Evolutionary conservation across 2,329 filamentous ascomycete species (phyloP), one percentile per base, ranked within the genome.

Genomic region (Tolypocladium tropicale): DNA sequence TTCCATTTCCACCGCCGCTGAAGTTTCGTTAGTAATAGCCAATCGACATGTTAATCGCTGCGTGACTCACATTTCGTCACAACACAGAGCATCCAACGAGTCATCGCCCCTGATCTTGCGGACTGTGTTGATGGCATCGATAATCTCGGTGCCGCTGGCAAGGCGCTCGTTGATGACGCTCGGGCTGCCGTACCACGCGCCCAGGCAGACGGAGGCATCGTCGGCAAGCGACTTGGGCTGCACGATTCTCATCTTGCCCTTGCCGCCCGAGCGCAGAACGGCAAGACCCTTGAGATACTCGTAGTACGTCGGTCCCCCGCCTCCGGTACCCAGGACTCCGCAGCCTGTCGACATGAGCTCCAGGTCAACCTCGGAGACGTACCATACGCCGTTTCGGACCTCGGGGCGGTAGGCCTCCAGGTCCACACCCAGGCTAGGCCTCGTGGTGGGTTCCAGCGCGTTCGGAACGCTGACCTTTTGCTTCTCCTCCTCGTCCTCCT

Each of bases 101-200:
- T 65, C 61, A 12, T 66, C 63, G 3, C 68, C 68, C 25, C 68
- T 53, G 11, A 72, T 64, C 48, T 65, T 70, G 14, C 65, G 68
- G 2, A 71, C 58, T 3, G 68, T 69, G 43, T 73, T 67, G 49
- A 74, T 71, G 1, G 70, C 72, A 3, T 60, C 62, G 23, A 67
- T 62, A 25, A 74, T 72, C 58, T 74, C 72, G 18, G 61, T 69
- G 4, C 72, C 73, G 1, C 64, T 64, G 0, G 66, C 65, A 1
- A 74, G 64, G 0, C 69, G 65, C 61, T 74, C 72, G 36, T 70
- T 71, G 43, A 71, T 70, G 11, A 74, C 72, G 23, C 69, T 74
- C 0, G 73, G 73, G 36, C 72, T 73, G 3, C 75, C 75, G 48
- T 76, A 77, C 67, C 74, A 76, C 0, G 73, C 74, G 0, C 74